Base-by-base conservation (phyloP, 2,329 filamentous ascomycete species). In the Aspergillus pseudotamarii region DNA sequence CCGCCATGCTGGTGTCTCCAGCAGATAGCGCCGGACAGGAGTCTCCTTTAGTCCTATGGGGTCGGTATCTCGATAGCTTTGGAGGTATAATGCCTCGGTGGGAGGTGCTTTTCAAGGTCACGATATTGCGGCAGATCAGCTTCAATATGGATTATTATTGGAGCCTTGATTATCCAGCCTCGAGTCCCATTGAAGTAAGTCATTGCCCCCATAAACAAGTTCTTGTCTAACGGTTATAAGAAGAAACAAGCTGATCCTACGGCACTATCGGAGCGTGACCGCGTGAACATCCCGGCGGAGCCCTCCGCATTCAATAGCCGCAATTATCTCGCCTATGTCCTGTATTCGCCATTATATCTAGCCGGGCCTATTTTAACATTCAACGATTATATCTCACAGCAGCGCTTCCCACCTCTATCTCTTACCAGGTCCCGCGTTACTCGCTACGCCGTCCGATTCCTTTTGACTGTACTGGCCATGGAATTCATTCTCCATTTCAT, bases 91-190 rank as follows among this genome's bases (percentile, higher is more conserved):
- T 96, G 75, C 84, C 90, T 0, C 87, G 94, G 63, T 99, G 95
- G 95, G 93, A 98, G 76, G 89, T 99, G n/a, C 85, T 97, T 6
- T 99, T 99, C 84, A 99, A 99, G 73, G 88, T 99, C 65, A 97
- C 94, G 3, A 90, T 98, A 30, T 82, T 99, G 61, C 89, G 95
- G 6, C 83, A 98, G 55, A 93, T 99, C 71, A 97, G 94, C 76
- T 99, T 97, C 85, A 98, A 98, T 76, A 79, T 99, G 74, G 95
- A 99, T 79, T 94, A 96, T 76, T 94, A 96, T 76, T 99, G 95
- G 94, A 95, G 92, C 71, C 78, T 91, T 3, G 88, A 91, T 67
- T 84, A 87, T 63, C 81, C 85, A 45, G 82, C 83, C 28, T 80
- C 85, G 32, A 94, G 88, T 71, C 85, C 90, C 10, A 78, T 97